phyloP scores from a whole-genome alignment of 2,329 filamentous ascomycete genomes.

The Escovopsis sp. region DNA sequence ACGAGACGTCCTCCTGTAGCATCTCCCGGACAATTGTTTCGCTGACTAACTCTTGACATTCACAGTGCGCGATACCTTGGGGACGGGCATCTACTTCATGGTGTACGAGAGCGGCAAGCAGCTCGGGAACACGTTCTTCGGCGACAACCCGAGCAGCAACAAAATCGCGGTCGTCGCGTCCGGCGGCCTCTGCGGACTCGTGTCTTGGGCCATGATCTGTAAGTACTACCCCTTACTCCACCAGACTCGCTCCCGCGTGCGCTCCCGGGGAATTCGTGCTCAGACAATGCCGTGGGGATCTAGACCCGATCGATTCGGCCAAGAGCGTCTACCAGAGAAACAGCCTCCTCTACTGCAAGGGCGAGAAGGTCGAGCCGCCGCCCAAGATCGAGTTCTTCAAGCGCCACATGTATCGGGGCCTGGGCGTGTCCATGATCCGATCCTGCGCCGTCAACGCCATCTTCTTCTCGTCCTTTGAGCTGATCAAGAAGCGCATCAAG shows the following conservation, averaged over 20 bases:
- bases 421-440: constrained; percentile 70
- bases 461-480: constrained; percentile 81
- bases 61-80: constrained; percentile 65
- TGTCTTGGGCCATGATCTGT: constrained; percentile 70
- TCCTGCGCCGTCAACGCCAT: constrained; percentile 76
- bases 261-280: neutral
- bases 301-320: constrained; percentile 62
- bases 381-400: constrained; percentile 70
- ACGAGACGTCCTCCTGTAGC: too few relatives aligned
- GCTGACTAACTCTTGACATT: constrained; percentile 6
- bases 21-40: neutral
- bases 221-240: constrained; percentile 18
- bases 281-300: neutral
- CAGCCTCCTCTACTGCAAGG: constrained; percentile 53
- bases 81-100: constrained; percentile 76
- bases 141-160: constrained; percentile 59
- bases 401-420: constrained; percentile 64
- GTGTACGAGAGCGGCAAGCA: constrained; percentile 83
- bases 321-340: constrained; percentile 80
- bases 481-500: constrained; percentile 57
- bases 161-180: constrained; percentile 66
- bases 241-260: neutral
- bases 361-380: constrained; percentile 46
- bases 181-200: constrained; percentile 67
- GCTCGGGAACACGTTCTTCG: constrained; percentile 57